Base-by-base conservation (phyloP, 805 yeast genomes). In the Barnettozyma sucrosica region DNA sequence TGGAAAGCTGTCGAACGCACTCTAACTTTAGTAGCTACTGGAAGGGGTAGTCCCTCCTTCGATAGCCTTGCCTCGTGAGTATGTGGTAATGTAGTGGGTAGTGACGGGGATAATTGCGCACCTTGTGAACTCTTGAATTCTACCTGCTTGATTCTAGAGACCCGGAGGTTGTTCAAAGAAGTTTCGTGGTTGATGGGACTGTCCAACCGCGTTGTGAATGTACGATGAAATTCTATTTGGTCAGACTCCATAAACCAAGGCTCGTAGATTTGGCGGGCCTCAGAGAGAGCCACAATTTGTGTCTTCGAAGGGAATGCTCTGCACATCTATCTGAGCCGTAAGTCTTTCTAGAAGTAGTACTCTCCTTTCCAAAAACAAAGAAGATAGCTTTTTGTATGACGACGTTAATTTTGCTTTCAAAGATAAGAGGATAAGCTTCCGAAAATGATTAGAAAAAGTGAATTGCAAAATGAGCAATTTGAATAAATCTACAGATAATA, bases 31-130 rank as follows among this genome's bases (percentile, higher is more conserved):
- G 44, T 24, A 10, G 45, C 33, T 8, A 42, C 23, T 6, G 45
- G 45, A 20, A 42, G 13, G 23, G 45, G 45, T 11, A 42, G 32
- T 5, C 45, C 45, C 16, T 33, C 39, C 23, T 34, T 42, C 13
- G 45, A 42, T 16, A 37, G 16, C 26, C 20, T 39, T 11, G 21
- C 10, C 3, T 23, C 32, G 14, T 28, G 16, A 2, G 16, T 4
- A 28, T 28, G 32, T 26, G 7, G 2, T 4, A 13, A 28, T 28
- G 32, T 16, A 28, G n/a, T 28, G 32, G 32, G 32, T 28, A 28
- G 16, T 11, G 32, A 14, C 32, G n/a, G 16, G 4, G n/a, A 13
- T 7, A 16, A 3, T 28, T 28, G n/a, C 13, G 14, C 16, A 5
- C 13, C 7, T 14, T 28, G n/a, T 28, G 32, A 4, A 7, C 16